Evolutionary conservation across 2,329 filamentous ascomycete genomes (phyloP).

Genomic region (Scedosporium minutisporum): DNA sequence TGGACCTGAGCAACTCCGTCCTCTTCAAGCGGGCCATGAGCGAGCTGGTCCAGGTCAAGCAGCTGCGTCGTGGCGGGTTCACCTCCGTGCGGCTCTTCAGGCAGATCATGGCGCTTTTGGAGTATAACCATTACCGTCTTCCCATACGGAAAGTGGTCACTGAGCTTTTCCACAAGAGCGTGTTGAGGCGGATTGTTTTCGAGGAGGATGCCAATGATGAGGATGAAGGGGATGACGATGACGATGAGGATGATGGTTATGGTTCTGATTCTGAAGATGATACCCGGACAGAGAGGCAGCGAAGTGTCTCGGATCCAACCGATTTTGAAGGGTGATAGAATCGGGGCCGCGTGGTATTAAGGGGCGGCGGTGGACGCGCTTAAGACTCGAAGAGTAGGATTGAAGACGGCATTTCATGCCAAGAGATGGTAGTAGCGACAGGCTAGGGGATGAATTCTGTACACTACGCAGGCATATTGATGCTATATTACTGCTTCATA

Average conservation of each 20-base stretch:
- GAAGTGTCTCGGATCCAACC: constrained; percentile 38
- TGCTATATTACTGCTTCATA: neutral
- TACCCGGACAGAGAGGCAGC: constrained; percentile 45
- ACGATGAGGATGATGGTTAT: constrained; percentile 27
- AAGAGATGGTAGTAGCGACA: neutral
- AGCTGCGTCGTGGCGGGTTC: constrained; percentile 66
- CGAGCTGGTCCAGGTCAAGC: constrained; percentile 72
- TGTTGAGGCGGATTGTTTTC: constrained; percentile 76
- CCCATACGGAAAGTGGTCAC: constrained; percentile 82
- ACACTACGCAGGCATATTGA: neutral
- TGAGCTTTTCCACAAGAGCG: constrained; percentile 86
- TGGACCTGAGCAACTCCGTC: constrained; percentile 87
- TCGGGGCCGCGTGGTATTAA: neutral
- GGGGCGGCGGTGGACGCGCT: no score
- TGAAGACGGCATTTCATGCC: neutral
- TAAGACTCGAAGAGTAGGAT: neutral
- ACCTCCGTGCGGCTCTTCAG: constrained; percentile 69
- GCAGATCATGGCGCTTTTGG: constrained; percentile 74
- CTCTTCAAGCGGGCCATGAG: constrained; percentile 77
- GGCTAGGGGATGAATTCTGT: neutral
- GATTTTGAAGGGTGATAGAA: constrained; percentile 14
- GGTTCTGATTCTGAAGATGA: constrained; percentile 37
- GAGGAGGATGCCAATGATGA: constrained; percentile 54
- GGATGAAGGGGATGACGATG: constrained; percentile 47
- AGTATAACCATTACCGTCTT: constrained; percentile 81